These are phyloP conservation scores for Hyaloscypha finlandica DNA, from an alignment of 495 filamentous ascomycete species.

Conservation along the genomic window DNA sequence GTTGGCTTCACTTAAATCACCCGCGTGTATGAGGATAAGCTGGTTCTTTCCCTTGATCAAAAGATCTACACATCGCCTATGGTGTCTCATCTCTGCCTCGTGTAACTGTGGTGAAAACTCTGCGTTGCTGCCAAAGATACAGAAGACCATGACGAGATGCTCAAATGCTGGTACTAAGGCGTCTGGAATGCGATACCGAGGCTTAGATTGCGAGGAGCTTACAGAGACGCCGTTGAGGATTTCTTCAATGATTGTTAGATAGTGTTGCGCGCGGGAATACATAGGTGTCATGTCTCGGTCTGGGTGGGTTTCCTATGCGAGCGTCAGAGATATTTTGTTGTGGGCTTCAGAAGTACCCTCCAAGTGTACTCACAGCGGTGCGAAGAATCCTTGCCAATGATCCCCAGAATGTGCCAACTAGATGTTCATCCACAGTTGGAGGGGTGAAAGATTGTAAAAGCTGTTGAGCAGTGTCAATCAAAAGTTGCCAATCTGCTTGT, in stretches of 20 bases:
- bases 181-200: not conserved
- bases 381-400: not conserved
- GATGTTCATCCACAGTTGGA: not conserved
- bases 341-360: not conserved
- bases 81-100: not conserved
- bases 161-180: not conserved
- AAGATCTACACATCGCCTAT: not conserved
- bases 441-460: not conserved
- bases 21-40: not conserved
- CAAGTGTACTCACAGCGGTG: not conserved
- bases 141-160: slow-evolving; percentile 1
- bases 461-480: not conserved
- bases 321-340: not conserved
- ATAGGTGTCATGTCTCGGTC: not conserved
- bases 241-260: not conserved
- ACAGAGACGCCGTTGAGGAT: not conserved
- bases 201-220: not conserved
- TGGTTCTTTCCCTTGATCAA: slow-evolving; percentile 1
- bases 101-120: not conserved
- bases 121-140: not conserved
- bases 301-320: not conserved
- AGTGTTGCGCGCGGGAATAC: not conserved
- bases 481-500: not conserved
- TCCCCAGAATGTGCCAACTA: not conserved
- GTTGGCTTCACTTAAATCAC: not conserved